Evolutionary conservation across 78 protist species (phyloP), one percentile per base, ranked within the genome.

Genomic region (Anaeramoeba flamelloides): DNA sequence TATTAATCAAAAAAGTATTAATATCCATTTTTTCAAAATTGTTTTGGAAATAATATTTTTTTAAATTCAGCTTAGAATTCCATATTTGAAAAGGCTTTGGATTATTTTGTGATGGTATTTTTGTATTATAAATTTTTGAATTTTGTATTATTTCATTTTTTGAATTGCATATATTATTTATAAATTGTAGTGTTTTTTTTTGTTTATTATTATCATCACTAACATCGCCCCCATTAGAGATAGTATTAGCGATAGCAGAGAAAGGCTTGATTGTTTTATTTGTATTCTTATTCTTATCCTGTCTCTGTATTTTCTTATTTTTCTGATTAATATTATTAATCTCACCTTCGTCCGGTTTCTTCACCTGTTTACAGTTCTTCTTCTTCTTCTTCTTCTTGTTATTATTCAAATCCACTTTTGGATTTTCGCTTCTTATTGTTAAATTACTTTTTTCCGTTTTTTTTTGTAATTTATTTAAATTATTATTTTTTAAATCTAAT

Each of bases 131-230:
- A n/a, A n/a, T 65, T 65, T 31, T 65, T n/a, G n/a, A 65, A 65
- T 65, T n/a, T 65, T 65, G 30, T 65, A n/a, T 30, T 31, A 65
- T 65, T 30, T 65, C 40, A 30, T n/a, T 65, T 65, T 65, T 65
- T 65, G 30, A 30, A 65, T 31, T 31, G 74, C 30, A 65, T 65
- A n/a, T 30, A 65, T 30, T 31, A n/a, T 65, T 65, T 65, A 65
- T 65, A 65, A 65, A n/a, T 31, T 31, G 74, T 65, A 65, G 74
- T 65, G 30, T 65, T 65, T 65, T 65, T 65, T 65, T 65, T 65
- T 65, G 74, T 65, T 31, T 65, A 65, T 31, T 65, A n/a, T 65
- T n/a, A n/a, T 65, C n/a, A 65, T 65, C 40, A n/a, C 74, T 31
- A n/a, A 30, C 40, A n/a, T 65, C 40, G n/a, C n/a, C n/a, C 74